These are phyloP conservation scores for Candida suzukii DNA, from an alignment of 805 yeast genomes.

Conservation along the genomic window DNA sequence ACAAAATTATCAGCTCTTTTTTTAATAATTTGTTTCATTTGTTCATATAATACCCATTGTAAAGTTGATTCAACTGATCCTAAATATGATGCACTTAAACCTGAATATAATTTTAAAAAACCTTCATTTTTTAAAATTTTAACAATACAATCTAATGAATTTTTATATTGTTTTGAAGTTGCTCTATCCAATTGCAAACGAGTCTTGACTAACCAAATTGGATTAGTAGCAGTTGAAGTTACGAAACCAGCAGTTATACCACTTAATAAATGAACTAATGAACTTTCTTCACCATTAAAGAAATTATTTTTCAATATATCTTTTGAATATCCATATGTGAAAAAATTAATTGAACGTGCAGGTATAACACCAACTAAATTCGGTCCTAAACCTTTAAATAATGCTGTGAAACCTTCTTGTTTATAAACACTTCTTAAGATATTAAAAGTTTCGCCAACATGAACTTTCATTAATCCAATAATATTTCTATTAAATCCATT, in stretches of 20 bases:
- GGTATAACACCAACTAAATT: slow-evolving; percentile 97
- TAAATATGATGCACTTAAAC: slow-evolving; percentile 88
- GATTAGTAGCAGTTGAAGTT: slow-evolving; percentile 94
- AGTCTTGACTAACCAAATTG: slow-evolving; percentile 95
- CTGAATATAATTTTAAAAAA: slow-evolving; percentile 70
- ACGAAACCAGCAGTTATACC: slow-evolving; percentile 91
- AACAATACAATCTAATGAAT: slow-evolving; percentile 76
- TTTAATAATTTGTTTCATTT: slow-evolving; percentile 70
- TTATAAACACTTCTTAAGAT: slow-evolving; percentile 64
- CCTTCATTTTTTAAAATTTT: slow-evolving; percentile 76
- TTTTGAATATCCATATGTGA: slow-evolving; percentile 93
- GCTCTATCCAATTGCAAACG: slow-evolving; percentile 86
- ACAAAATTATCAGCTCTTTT: slow-evolving; percentile 36
- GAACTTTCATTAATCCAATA: slow-evolving; percentile 34
- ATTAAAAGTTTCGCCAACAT: slow-evolving; percentile 74
- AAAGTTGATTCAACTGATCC: slow-evolving; percentile 90
- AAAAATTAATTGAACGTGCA: slow-evolving; percentile 93
- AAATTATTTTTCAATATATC: slow-evolving; percentile 60
- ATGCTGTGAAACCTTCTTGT: slow-evolving; percentile 76
- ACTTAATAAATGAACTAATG: slow-evolving; percentile 79
- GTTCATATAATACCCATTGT: slow-evolving; percentile 96
- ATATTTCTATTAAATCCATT: slow-evolving; percentile 20
- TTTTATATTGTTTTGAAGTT: slow-evolving; percentile 55
- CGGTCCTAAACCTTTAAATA: slow-evolving; percentile 95
- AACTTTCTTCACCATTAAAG: slow-evolving; percentile 69